phyloP scores from a whole-genome alignment of 1,284 basidiomycete species.

The Coniophora puteana region DNA sequence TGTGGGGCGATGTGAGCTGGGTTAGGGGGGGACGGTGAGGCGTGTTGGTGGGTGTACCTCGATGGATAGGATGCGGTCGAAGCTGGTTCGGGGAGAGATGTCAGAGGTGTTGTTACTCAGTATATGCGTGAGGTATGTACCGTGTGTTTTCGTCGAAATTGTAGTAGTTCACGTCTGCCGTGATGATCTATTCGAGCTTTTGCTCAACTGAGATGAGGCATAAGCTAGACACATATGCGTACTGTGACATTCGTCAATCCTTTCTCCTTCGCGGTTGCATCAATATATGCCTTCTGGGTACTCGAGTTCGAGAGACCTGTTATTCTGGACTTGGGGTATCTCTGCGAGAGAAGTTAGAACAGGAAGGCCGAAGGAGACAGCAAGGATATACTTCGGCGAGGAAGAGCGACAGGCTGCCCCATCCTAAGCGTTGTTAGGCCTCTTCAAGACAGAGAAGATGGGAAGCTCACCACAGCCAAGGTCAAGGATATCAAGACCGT shows the following conservation, averaged over 20 bases:
- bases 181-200: slow-evolving; percentile 47
- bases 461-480: slow-evolving; percentile 57
- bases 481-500: slow-evolving; percentile 69
- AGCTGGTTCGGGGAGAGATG: slow-evolving; percentile 42
- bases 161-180: slow-evolving; percentile 68
- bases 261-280: slow-evolving; percentile 46
- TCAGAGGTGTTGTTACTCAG: too few species aligned
- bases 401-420: slow-evolving; percentile 72
- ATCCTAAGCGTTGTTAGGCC: slow-evolving; percentile 36
- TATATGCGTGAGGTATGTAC: background rate
- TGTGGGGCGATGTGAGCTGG: slow-evolving; percentile 16
- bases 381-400: slow-evolving; percentile 51
- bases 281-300: slow-evolving; percentile 71
- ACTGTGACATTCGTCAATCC: slow-evolving; percentile 50
- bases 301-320: slow-evolving; percentile 68
- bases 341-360: slow-evolving; percentile 32
- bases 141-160: slow-evolving; percentile 44
- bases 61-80: slow-evolving; percentile 74
- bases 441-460: background rate
- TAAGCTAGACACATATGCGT: background rate
- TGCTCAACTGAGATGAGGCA: background rate
- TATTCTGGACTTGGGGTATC: slow-evolving; percentile 68
- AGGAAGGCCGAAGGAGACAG: background rate
- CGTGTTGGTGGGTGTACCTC: slow-evolving; percentile 37
- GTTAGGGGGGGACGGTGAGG: background rate